A percentile compares a stretch with the other conserved stretches of the same genome.
Evolutionary conservation across 768 basidiomycete genomes (phyloP).

Genomic region (Suillus lakei): DNA sequence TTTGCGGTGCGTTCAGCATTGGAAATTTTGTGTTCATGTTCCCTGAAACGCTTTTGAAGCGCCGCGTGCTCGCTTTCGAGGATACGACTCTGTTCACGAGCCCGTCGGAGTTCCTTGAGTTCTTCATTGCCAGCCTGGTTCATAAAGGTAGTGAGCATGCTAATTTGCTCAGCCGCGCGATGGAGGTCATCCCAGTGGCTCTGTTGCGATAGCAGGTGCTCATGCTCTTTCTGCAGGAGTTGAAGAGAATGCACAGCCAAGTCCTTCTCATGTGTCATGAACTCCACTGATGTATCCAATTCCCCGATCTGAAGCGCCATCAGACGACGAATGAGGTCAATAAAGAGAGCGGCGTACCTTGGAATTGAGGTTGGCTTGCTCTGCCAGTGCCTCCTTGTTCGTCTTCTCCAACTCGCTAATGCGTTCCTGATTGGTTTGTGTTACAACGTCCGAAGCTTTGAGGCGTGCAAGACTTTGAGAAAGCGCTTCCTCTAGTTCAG

Average conservation of each 20-base stretch:
- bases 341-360: conserved; percentile 51
- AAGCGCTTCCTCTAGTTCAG: conserved; percentile 75
- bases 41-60: conserved; percentile 74
- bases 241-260: conserved; percentile 52
- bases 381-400: conserved; percentile 56
- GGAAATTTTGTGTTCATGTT: conserved; percentile 64
- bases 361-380: conserved; percentile 59
- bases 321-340: background rate
- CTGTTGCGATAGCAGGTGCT: conserved; percentile 64
- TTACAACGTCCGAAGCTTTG: conserved; percentile 72
- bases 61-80: conserved; percentile 71
- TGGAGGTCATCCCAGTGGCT: conserved; percentile 81
- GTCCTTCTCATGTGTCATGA: conserved; percentile 68
- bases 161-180: conserved; percentile 73
- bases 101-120: conserved; percentile 66
- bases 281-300: conserved; percentile 60
- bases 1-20: conserved; percentile 65
- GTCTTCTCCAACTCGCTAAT: conserved; percentile 65
- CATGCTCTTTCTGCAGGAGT: conserved; percentile 62
- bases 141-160: conserved; percentile 63
- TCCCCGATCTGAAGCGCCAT: conserved; percentile 54
- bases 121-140: conserved; percentile 73
- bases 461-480: conserved; percentile 72
- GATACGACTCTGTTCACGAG: conserved; percentile 59
- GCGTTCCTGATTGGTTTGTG: conserved; percentile 62